Percentiles rank a stretch among this genome's conserved stretches.
Evolutionary conservation across 1,284 basidiomycete species (phyloP).

Genomic region (Puccinia horiana): DNA sequence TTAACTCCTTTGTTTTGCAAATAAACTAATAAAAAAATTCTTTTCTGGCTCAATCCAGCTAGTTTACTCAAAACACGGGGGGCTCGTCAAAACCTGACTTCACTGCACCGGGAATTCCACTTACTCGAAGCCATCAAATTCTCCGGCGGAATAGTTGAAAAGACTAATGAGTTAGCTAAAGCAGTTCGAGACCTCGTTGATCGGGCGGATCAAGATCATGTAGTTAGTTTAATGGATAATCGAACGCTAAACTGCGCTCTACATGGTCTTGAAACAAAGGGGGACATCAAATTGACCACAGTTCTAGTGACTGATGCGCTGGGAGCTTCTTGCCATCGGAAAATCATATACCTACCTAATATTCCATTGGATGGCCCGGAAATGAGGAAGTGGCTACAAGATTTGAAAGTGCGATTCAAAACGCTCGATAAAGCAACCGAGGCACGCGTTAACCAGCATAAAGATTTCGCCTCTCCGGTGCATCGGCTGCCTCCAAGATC

Average conservation of each 20-base stretch:
- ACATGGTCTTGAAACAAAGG: constrained; percentile 66
- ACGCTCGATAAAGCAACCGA: constrained; percentile 13
- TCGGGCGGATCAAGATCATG: constrained; percentile 28
- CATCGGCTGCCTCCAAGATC: constrained; percentile 16
- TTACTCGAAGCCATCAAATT: constrained; percentile 48
- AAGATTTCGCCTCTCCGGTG: constrained; percentile 35
- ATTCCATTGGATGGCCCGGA: constrained; percentile 44
- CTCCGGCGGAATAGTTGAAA: constrained; percentile 46
- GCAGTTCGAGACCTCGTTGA: constrained; percentile 41
- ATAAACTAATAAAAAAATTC: neutral
- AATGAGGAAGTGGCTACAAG: constrained; percentile 43
- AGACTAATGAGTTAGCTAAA: constrained; percentile 44
- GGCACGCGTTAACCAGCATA: neutral
- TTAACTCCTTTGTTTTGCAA: neutral
- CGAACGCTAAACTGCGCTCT: constrained; percentile 68
- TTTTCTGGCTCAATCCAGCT: neutral
- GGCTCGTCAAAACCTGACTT: constrained; percentile 42
- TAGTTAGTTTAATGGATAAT: constrained; percentile 63
- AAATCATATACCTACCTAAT: constrained; percentile 39
- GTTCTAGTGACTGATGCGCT: constrained; percentile 62
- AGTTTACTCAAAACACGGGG: neutral
- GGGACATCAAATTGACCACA: constrained; percentile 68
- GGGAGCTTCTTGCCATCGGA: constrained; percentile 24
- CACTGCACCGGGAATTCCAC: constrained; percentile 35
- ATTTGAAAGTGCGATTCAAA: constrained; percentile 30